Evolutionary conservation across 2,329 filamentous ascomycete species (phyloP).

Genomic region (Talaromyces atroroseus): DNA sequence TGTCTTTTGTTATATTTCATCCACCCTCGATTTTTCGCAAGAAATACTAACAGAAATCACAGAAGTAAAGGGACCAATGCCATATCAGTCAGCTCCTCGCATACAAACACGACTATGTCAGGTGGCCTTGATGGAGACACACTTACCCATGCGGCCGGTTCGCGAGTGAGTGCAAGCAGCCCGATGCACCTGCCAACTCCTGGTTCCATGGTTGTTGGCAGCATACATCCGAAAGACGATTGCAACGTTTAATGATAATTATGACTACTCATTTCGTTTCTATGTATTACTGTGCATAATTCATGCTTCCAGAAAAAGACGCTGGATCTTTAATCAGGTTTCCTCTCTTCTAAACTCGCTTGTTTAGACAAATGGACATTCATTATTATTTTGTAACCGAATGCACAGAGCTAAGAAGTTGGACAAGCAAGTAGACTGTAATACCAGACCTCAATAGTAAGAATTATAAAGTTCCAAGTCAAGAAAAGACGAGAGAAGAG

Average conservation of each 20-base stretch:
- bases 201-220: not conserved
- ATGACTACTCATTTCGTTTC: not conserved
- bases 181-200: not conserved
- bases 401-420: not conserved
- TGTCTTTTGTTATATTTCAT: not conserved
- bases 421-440: not conserved
- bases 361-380: not conserved
- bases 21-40: not conserved
- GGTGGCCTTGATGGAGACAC: not conserved
- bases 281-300: not conserved
- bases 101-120: conserved; percentile 1
- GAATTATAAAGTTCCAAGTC: not conserved
- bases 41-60: not conserved
- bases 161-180: not conserved
- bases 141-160: not conserved
- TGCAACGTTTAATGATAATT: conserved; percentile 1
- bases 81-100: not conserved
- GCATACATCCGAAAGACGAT: not conserved
- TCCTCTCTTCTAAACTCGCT: not conserved
- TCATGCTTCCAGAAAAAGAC: no score
- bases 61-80: conserved; percentile 1
- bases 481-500: not conserved
- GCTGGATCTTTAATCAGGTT: not conserved
- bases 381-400: not conserved
- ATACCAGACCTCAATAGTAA: no score